Evolutionary conservation across 139 green algal genomes (phyloP).

Genomic region (Asterochloris erici): DNA sequence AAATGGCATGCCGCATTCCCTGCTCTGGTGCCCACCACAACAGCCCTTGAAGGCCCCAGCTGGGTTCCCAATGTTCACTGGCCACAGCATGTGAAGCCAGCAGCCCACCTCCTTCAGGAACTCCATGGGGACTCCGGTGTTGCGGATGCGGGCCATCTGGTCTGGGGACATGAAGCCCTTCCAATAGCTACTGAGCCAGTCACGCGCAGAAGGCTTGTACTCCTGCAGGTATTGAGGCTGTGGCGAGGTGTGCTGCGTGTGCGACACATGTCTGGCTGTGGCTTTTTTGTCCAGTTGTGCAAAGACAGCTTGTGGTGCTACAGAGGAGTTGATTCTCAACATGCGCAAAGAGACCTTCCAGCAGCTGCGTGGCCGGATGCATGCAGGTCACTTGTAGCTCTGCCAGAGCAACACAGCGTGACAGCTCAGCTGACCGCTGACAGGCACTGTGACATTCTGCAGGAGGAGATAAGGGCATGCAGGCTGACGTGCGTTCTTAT

Average conservation of each 20-base stretch:
- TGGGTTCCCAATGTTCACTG: no score
- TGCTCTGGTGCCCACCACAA: no score
- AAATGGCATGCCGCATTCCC: no score
- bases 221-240: constrained; percentile 18
- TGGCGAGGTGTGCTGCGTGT: no score
- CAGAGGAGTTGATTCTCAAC: background rate
- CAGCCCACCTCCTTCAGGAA: constrained; percentile 39
- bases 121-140: constrained; percentile 78
- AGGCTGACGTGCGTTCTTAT: no score
- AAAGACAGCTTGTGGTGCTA: no score
- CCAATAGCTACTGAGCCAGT: constrained; percentile 92
- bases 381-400: constrained; percentile 66
- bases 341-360: constrained; percentile 84
- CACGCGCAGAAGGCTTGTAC: constrained; percentile 72
- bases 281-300: background rate
- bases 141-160: constrained; percentile 86
- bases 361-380: constrained; percentile 79
- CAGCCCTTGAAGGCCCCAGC: no score
- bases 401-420: constrained; percentile 30
- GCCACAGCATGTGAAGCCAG: no score
- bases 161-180: constrained; percentile 88
- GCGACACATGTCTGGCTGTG: background rate
- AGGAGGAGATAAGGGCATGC: no score
- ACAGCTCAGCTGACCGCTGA: no score
- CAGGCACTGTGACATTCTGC: no score